Evolutionary conservation across 2,329 filamentous ascomycete genomes (phyloP), one percentile per base, ranked within the genome.

Genomic region (Xylariaceae sp.): DNA sequence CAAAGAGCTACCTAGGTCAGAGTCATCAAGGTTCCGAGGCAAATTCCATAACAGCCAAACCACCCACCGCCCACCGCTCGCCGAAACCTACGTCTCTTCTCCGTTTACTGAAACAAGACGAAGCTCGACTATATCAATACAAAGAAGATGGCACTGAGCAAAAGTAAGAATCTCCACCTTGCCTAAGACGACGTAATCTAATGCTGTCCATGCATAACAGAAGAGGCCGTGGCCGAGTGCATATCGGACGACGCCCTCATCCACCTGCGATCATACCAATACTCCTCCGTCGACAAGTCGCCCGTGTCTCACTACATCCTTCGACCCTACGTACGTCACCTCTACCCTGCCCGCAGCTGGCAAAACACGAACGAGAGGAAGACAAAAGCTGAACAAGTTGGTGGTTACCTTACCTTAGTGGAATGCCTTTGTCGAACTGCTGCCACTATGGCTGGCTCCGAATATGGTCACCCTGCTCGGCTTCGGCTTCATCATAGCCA

Each of bases 401-500:
- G 48, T 47, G 38, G 58, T 61, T n/a, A n/a, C n/a, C n/a, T n/a
- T n/a, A n/a, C n/a, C n/a, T n/a, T 68, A 97, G 92, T 98, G 93
- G 93, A 97, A 96, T 79, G 88, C 83, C 55, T 91, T 91, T 59
- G 93, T 97, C 59, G 83, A 95, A 65, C 71, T 96, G 34, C 72
- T 98, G 60, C 93, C 93, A 53, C 72, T 96, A 80, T 98, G 92
- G 91, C 79, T 98, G 44, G 93, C 93, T 22, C 93, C 93, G 25
- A 98, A 98, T 64, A 93, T 96, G 83, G 92, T 98, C 48, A 98
- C 93, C 55, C 76, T 98, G 20, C 69, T 97, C 38, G 93, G 93
- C 47, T 98, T 97, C 77, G 83, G 86, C 70, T 97, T 92, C 74
- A 94, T 98, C 58, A 72, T 98, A 42, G 82, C 72, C 49, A 97